Evolutionary conservation across 2,329 filamentous ascomycete species (phyloP), one percentile per base, ranked within the genome.

Genomic region (Penicillium olsonii): DNA sequence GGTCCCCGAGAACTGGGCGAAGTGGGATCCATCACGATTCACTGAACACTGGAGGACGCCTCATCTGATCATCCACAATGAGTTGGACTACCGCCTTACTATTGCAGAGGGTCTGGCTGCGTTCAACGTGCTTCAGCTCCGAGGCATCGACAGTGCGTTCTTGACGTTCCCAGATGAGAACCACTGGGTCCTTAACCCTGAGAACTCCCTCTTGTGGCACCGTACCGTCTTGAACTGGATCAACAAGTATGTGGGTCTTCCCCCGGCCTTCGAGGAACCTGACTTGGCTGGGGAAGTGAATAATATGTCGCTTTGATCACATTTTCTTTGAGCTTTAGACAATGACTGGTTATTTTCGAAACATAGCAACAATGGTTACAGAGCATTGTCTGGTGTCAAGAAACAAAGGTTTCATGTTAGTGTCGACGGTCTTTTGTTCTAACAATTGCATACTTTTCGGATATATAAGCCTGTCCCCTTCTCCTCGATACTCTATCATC

Each of bases 121-220:
- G 44, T 96, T 95, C 74, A 95, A 95, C 56, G 85, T 91, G 7
- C 75, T 96, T 24, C 91, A 96, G 72, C 82, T 84, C 19, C 81
- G 81, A 44, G 84, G 84, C 0, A 80, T 95, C 1, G 85, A 88
- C 17, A 94, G 88, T 68, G 84, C 87, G 57, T 83, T 95, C 56
- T 65, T 95, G 57, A 86, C 84, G 17, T 96, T 95, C 66, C 88
- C 90, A 0, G 90, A 89, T 64, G 87, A 90, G 69, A 84, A 85
- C 42, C 85, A 88, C 61, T 87, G 90, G 90, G 91, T 96, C 4
- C 66, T 96, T 45, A 95, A 96, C 68, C 89, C 87, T 0, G 92
- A 96, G 72, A 97, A 97, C 69, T 88, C 85, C 3, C 75, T 96
- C 15, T 80, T 95, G 17, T 97, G 94, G 94, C 91, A 97, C 64